Evolutionary conservation across 2,329 filamentous ascomycete species (phyloP).

Genomic region (Metarhizium album): DNA sequence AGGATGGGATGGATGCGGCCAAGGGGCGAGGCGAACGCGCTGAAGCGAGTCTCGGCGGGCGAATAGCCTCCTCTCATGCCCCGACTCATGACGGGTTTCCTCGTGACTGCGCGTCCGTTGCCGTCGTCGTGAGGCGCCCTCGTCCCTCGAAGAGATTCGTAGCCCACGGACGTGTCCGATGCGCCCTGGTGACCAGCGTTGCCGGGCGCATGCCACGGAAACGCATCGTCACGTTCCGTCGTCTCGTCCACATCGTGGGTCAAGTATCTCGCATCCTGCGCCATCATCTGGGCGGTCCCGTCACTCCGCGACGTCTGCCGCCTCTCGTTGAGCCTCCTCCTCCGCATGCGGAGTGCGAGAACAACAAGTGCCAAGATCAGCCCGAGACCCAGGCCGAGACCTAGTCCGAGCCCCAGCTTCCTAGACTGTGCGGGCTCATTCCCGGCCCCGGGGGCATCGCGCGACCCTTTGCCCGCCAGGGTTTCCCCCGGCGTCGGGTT

Average conservation of each 20-base stretch:
- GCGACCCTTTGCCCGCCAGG: neutral
- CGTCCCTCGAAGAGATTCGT: slow-evolving; percentile 35
- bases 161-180: slow-evolving; percentile 34
- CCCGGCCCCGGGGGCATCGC: slow-evolving; percentile 15
- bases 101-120: slow-evolving; percentile 26
- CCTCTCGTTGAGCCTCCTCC: slow-evolving; percentile 27
- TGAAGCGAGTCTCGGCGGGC: slow-evolving; percentile 19
- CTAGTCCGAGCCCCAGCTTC: slow-evolving; percentile 49
- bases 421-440: slow-evolving; percentile 13
- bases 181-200: slow-evolving; percentile 2
- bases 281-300: slow-evolving; percentile 35
- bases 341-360: slow-evolving; percentile 39
- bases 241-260: slow-evolving; percentile 34
- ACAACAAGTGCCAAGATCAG: slow-evolving; percentile 32
- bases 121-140: slow-evolving; percentile 1
- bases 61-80: slow-evolving; percentile 20
- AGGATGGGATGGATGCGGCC: slow-evolving; percentile 47
- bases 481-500: slow-evolving; percentile 26
- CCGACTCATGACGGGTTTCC: slow-evolving; percentile 22
- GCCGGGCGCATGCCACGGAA: neutral
- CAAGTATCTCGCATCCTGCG: slow-evolving; percentile 38
- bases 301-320: slow-evolving; percentile 30
- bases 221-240: slow-evolving; percentile 25
- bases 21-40: slow-evolving; percentile 18
- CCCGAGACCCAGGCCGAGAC: slow-evolving; percentile 46